Conservation (phyloP, 1,284 basidiomycete genomes). For the Hemileia vastatrix region DNA sequence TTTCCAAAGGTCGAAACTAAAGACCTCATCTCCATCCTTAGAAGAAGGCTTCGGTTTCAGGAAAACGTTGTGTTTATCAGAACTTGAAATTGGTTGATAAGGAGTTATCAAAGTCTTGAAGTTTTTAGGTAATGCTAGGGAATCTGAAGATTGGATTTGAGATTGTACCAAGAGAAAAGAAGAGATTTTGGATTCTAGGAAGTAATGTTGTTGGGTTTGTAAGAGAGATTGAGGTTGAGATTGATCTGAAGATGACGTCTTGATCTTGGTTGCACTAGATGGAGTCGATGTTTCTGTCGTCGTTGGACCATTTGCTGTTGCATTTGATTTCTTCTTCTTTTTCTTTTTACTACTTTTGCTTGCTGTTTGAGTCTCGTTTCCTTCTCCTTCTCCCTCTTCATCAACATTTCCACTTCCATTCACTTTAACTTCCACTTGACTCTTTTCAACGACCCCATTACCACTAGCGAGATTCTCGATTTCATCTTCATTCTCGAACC, state of each 20-base stretch:
- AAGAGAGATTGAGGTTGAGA: background rate
- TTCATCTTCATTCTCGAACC: too few species aligned
- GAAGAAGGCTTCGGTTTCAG: too few species aligned
- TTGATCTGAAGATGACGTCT: background rate
- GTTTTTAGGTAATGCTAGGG: too few species aligned
- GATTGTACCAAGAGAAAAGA: background rate
- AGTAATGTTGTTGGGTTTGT: background rate
- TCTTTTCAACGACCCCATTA: too few species aligned
- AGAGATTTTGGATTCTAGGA: background rate
- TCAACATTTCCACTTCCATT: background rate
- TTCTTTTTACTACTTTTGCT: background rate
- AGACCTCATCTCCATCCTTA: too few species aligned
- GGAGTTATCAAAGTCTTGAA: too few species aligned
- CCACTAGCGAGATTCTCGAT: too few species aligned
- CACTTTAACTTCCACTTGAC: background rate
- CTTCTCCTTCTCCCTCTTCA: background rate
- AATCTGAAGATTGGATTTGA: background rate
- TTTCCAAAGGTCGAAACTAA: too few species aligned
- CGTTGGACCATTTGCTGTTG: too few species aligned
- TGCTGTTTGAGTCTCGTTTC: background rate
- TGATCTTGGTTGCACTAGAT: background rate
- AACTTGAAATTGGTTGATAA: too few species aligned
- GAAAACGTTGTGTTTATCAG: too few species aligned
- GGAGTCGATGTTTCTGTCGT: background rate
- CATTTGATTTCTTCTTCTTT: background rate